Percentiles rank a stretch among this genome's conserved stretches.
phyloP scores from a whole-genome alignment of 768 basidiomycete species.

The Lactifluus pinguis region DNA sequence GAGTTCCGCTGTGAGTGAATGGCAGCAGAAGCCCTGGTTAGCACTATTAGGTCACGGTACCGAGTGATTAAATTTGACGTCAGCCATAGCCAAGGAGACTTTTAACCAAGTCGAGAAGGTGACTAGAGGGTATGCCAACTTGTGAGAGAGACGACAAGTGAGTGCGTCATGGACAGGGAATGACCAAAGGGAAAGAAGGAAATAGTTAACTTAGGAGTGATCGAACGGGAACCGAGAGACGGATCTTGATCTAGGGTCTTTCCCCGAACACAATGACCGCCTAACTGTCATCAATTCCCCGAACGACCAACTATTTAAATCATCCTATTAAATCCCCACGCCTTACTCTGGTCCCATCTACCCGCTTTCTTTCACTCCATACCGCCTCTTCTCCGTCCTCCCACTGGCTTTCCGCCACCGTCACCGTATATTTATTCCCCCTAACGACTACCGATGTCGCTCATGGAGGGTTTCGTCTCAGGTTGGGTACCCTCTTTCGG shows the following conservation, averaged over 20 bases:
- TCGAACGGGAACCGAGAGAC: not conserved
- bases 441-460: slow-evolving; percentile 17
- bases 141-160: no score
- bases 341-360: not conserved
- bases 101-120: not conserved
- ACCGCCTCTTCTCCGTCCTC: not conserved
- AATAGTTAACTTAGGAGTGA: slow-evolving; percentile 4
- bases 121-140: not conserved
- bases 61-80: not conserved
- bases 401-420: not conserved
- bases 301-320: slow-evolving; percentile 16
- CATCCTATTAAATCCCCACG: not conserved
- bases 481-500: slow-evolving; percentile 18
- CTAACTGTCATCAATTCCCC: not conserved
- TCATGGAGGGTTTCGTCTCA: slow-evolving; percentile 13
- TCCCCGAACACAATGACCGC: slow-evolving; percentile 8
- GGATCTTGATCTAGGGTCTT: slow-evolving; percentile 15
- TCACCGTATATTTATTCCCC: slow-evolving; percentile 6
- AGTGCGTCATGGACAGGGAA: not conserved
- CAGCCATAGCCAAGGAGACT: slow-evolving; percentile 3
- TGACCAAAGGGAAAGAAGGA: not conserved
- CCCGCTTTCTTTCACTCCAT: not conserved
- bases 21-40: no score
- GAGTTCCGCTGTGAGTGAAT: not conserved
- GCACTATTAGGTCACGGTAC: no score